Conservation (phyloP, 768 basidiomycete genomes). For the Termitomyces bulborhizus region DNA sequence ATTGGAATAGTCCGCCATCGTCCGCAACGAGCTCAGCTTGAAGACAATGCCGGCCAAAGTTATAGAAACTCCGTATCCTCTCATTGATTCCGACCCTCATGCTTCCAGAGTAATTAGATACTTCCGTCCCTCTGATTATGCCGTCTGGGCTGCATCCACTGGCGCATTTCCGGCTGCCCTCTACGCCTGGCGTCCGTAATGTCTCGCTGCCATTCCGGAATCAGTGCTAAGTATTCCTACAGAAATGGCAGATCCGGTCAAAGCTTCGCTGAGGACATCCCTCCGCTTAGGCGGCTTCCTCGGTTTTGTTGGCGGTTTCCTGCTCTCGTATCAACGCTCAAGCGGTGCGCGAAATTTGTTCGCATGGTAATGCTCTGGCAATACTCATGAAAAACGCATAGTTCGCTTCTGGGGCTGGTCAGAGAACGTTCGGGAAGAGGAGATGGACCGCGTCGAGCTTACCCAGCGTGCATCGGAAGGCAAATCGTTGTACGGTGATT, state of each 20-base stretch:
- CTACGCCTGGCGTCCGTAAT: conserved; percentile 71
- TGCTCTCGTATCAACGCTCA: conserved; percentile 88
- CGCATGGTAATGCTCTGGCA: background rate
- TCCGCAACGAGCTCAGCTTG: conserved; percentile 20
- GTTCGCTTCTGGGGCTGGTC: conserved; percentile 96
- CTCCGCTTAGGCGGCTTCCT: conserved; percentile 60
- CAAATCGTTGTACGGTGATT: conserved; percentile 82
- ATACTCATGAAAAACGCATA: conserved; percentile 21
- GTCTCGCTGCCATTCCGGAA: background rate
- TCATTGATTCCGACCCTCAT: conserved; percentile 94
- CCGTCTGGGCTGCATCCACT: conserved; percentile 73
- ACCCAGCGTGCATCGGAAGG: conserved; percentile 69
- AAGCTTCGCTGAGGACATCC: conserved; percentile 28
- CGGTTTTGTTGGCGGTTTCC: conserved; percentile 87
- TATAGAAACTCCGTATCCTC: conserved; percentile 67
- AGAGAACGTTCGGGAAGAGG: conserved; percentile 81
- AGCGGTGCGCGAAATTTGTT: conserved; percentile 53
- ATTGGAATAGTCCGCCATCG: conserved; percentile 18
- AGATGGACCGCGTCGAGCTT: conserved; percentile 73
- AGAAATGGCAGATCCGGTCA: conserved; percentile 48
- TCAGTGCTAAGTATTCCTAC: conserved; percentile 7
- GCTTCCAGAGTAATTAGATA: conserved; percentile 82
- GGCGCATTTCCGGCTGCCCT: conserved; percentile 77
- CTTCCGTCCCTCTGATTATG: conserved; percentile 85
- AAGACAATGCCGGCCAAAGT: conserved; percentile 42